Conservation (phyloP, 73 alveolate genomes). For the Breviolum minutum region DNA sequence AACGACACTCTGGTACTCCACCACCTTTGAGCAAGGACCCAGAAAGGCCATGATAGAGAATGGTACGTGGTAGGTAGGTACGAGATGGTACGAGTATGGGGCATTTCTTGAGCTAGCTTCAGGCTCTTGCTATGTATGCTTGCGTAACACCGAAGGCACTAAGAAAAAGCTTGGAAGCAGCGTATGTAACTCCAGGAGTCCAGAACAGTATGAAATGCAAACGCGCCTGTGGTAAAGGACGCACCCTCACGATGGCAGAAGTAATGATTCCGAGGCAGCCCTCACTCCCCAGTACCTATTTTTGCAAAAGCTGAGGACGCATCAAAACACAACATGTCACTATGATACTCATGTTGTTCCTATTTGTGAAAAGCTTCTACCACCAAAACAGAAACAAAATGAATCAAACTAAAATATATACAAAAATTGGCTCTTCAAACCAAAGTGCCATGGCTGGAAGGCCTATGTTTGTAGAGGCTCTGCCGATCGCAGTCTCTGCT, state of each 20-base stretch:
- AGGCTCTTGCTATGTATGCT: no score
- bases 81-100: no score
- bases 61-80: no score
- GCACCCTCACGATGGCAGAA: slow-evolving; percentile 65
- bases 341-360: neutral
- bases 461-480: slow-evolving; percentile 75
- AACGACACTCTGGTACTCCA: slow-evolving; percentile 80
- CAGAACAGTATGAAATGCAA: neutral
- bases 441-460: slow-evolving; percentile 23
- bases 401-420: neutral
- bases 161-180: no score
- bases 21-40: neutral
- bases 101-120: no score
- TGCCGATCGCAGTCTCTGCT: slow-evolving; percentile 67
- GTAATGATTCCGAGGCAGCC: slow-evolving; percentile 87
- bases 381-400: neutral
- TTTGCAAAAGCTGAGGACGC: neutral
- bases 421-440: neutral
- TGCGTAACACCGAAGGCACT: no score
- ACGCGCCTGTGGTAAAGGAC: slow-evolving; percentile 48
- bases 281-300: slow-evolving; percentile 83
- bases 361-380: neutral
- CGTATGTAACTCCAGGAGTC: no score
- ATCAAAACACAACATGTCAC: neutral
- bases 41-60: no score